A percentile compares a stretch with the other conserved stretches of the same genome.
Conservation (phyloP, 2,329 filamentous ascomycete genomes). For the Xylaria arbuscula region DNA sequence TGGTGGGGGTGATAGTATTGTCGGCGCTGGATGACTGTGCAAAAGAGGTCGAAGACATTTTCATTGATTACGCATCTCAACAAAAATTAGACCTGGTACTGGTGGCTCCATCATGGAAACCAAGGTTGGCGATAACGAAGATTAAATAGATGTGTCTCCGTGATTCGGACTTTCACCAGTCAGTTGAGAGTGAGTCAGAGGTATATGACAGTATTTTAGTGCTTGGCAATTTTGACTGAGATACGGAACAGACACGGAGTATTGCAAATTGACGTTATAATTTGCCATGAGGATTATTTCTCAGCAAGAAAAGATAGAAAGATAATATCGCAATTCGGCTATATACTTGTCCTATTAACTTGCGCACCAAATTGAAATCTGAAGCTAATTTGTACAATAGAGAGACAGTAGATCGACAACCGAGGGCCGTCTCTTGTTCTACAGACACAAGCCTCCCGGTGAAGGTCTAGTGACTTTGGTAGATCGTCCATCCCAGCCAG, state of each 20-base stretch:
- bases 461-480: constrained; percentile 12
- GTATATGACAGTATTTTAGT: neutral
- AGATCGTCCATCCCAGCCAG: constrained; percentile 13
- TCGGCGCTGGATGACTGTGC: neutral
- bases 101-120: neutral
- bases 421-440: neutral
- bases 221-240: constrained; percentile 6
- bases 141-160: neutral
- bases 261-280: too few relatives aligned
- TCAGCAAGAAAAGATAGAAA: neutral
- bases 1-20: neutral
- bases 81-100: neutral
- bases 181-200: constrained; percentile 22
- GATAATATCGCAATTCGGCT: constrained; percentile 15
- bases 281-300: neutral
- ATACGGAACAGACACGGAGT: neutral
- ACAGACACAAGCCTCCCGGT: constrained; percentile 4
- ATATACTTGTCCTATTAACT: constrained; percentile 27
- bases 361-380: constrained; percentile 21
- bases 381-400: constrained; percentile 38
- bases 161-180: neutral
- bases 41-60: neutral
- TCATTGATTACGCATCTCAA: neutral
- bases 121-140: neutral
- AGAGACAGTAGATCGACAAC: constrained; percentile 6